Conservation (phyloP, 345 rosid species). For the Rhodamnia argentea region DNA sequence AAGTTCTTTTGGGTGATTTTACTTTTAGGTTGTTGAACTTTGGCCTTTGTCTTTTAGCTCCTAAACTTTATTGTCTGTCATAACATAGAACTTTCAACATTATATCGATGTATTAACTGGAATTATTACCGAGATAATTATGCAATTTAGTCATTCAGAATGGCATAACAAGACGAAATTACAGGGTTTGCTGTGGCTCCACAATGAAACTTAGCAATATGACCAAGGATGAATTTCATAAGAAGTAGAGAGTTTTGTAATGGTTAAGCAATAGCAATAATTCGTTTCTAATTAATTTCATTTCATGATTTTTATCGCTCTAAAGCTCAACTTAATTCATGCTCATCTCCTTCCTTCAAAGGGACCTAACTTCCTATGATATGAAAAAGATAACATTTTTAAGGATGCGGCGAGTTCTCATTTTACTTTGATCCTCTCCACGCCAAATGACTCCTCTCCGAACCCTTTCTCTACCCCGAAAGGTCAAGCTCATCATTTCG, state of each 20-base stretch:
- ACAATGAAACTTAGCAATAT: background rate
- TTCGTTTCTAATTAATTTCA: background rate
- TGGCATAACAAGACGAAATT: too few relatives aligned
- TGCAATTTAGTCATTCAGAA: too few relatives aligned
- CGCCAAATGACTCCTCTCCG: background rate
- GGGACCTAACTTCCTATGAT: too few relatives aligned
- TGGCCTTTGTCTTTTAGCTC: background rate
- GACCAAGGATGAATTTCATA: background rate
- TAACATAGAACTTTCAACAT: too few relatives aligned
- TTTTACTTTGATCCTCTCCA: background rate
- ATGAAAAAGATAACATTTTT: too few relatives aligned
- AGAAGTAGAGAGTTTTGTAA: background rate
- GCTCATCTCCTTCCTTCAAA: too few relatives aligned
- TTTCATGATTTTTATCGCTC: background rate
- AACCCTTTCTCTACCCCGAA: too few relatives aligned
- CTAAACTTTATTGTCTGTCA: too few relatives aligned
- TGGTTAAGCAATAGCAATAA: background rate
- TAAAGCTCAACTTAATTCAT: too few relatives aligned
- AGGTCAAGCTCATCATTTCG: too few relatives aligned
- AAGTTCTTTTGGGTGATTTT: background rate
- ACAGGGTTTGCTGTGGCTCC: background rate
- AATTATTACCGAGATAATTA: too few relatives aligned
- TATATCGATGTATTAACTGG: too few relatives aligned
- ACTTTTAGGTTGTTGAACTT: background rate
- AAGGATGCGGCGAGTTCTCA: background rate